phyloP scores from a whole-genome alignment of 495 filamentous ascomycete genomes.

The Choiromyces venosus region DNA sequence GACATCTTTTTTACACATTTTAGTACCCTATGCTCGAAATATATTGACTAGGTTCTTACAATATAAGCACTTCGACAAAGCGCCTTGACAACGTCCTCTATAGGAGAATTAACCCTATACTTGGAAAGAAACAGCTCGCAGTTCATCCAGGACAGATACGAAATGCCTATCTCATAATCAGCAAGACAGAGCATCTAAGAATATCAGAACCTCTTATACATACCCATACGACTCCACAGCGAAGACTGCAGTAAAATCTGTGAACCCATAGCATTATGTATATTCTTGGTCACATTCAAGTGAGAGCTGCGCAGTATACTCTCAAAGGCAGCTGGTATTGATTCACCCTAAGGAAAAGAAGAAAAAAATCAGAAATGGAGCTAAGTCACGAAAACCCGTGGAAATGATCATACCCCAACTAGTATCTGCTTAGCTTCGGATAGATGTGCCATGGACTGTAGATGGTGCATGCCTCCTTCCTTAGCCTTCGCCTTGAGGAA shows the following conservation, averaged over 20 bases:
- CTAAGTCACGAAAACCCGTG: neutral
- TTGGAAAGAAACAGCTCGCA: constrained; percentile 74
- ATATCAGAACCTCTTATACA: neutral
- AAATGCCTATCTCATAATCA: constrained; percentile 47
- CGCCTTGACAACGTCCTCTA: constrained; percentile 71
- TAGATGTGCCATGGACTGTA: constrained; percentile 77
- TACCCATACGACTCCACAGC: constrained; percentile 71
- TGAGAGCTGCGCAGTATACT: constrained; percentile 74
- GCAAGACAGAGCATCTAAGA: constrained; percentile 27
- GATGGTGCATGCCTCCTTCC: constrained; percentile 79
- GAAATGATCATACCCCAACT: constrained; percentile 49
- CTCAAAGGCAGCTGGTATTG: constrained; percentile 68
- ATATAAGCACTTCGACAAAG: constrained; percentile 55
- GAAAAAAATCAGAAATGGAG: constrained; percentile 2
- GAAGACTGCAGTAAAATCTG: constrained; percentile 66
- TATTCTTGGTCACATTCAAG: constrained; percentile 68
- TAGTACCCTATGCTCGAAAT: constrained; percentile 26
- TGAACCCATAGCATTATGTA: constrained; percentile 64
- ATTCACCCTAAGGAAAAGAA: constrained; percentile 59
- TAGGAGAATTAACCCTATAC: constrained; percentile 57
- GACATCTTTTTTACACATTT: constrained; percentile 45
- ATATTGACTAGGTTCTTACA: constrained; percentile 43
- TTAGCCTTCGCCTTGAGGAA: constrained; percentile 85
- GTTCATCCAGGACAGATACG: constrained; percentile 59
- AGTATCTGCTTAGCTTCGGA: constrained; percentile 80